These are phyloP conservation scores for Sclerotiophoma versabilis DNA, from an alignment of 2,329 filamentous ascomycete species.

Conservation along the genomic window DNA sequence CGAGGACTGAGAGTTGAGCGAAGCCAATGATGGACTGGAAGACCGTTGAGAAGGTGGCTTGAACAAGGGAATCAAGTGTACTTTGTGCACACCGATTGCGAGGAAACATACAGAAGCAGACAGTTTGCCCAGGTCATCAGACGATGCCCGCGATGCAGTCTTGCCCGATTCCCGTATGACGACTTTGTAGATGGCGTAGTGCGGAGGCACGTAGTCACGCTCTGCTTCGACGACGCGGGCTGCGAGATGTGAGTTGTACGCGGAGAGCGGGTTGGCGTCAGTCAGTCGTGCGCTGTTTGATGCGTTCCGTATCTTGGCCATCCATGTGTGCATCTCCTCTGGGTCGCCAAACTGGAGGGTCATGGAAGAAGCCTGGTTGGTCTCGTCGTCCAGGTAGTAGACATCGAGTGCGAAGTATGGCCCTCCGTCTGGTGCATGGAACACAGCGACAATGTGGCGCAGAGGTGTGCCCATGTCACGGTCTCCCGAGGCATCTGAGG, in stretches of 20 bases:
- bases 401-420: constrained; percentile 73
- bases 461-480: constrained; percentile 66
- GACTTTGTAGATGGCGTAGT: constrained; percentile 73
- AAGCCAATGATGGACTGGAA: constrained; percentile 61
- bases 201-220: constrained; percentile 71
- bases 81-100: constrained; percentile 71
- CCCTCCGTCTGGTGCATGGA: constrained; percentile 71
- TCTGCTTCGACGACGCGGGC: constrained; percentile 69
- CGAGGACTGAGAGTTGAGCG: constrained; percentile 60
- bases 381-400: constrained; percentile 71
- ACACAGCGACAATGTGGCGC: constrained; percentile 71
- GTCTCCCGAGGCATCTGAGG: constrained; percentile 59
- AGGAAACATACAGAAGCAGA: constrained; percentile 72
- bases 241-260: constrained; percentile 67
- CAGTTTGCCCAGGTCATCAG: constrained; percentile 71
- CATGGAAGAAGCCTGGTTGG: constrained; percentile 66
- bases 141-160: constrained; percentile 63
- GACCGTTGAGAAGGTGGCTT: constrained; percentile 62
- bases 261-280: constrained; percentile 62
- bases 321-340: constrained; percentile 71
- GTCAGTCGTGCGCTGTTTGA: constrained; percentile 62
- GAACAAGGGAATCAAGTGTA: constrained; percentile 71
- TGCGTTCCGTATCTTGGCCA: constrained; percentile 66
- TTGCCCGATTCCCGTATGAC: constrained; percentile 69
- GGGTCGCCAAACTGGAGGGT: constrained; percentile 70